Conservation (phyloP, 2,329 filamentous ascomycete species). For the Paecilomyces fulvus region DNA sequence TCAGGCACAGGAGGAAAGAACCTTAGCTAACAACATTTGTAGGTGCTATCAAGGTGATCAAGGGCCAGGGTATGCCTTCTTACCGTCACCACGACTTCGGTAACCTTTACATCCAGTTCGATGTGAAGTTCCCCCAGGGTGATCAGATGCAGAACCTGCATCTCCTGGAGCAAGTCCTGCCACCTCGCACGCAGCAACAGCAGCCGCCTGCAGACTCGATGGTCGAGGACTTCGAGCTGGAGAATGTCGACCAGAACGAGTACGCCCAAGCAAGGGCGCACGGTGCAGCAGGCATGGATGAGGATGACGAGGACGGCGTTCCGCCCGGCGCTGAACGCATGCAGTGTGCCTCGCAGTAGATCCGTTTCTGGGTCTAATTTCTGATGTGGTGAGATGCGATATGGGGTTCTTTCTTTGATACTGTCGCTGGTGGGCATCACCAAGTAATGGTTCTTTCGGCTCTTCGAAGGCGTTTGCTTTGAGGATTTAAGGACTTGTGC, state of each 20-base stretch:
- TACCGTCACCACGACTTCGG: constrained; percentile 89
- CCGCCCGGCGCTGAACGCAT: constrained; percentile 42
- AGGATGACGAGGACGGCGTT: constrained; percentile 55
- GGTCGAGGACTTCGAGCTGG: constrained; percentile 80
- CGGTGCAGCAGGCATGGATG: constrained; percentile 55
- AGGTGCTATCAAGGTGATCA: constrained; percentile 90
- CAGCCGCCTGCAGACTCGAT: constrained; percentile 74
- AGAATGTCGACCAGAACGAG: constrained; percentile 69
- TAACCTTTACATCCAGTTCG: constrained; percentile 95
- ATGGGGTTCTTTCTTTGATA: constrained; percentile 29
- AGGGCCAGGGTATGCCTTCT: constrained; percentile 96
- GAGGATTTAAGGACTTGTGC: constrained; percentile 22
- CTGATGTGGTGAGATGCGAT: background rate
- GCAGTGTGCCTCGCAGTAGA: constrained; percentile 46
- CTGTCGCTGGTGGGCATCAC: constrained; percentile 16
- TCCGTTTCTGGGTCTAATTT: background rate
- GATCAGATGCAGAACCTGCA: constrained; percentile 62
- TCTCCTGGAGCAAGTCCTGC: constrained; percentile 76
- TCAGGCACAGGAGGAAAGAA: too few relatives aligned
- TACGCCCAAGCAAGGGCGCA: constrained; percentile 58
- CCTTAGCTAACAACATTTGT: constrained; percentile 6
- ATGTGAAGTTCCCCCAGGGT: constrained; percentile 90
- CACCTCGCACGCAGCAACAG: constrained; percentile 56
- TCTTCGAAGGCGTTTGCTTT: constrained; percentile 28
- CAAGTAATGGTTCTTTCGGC: constrained; percentile 9